Evolutionary conservation across 148 eudicot species (phyloP), one percentile per base, ranked within the genome.

Genomic region (Fallopia convolvulus): DNA sequence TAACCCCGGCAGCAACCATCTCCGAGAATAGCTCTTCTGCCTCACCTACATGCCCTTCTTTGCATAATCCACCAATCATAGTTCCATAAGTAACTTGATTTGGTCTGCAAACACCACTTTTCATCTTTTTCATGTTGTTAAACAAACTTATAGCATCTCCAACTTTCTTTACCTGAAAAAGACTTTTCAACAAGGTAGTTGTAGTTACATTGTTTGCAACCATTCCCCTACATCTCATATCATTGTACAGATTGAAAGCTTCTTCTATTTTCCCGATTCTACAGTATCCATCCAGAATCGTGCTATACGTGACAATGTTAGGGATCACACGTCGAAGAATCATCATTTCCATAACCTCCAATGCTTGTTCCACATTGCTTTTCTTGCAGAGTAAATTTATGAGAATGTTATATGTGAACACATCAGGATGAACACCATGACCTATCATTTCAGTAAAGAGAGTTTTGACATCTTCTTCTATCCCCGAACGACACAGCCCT

Each of bases 221-320:
- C 74, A 74, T 46, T 32, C 49, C 74, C 36, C 55, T 72, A 5
- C 15, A 3, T 20, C 75, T 52, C 83, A 83, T 77, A 14, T 83
- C 81, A 26, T 47, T 55, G 72, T 41, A 83, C 49, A 83, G 72
- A 12, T 39, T 33, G 49, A 83, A 33, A 23, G 83, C 85, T 73
- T 83, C 76, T 15, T 77, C 68, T 21, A 70, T 61, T 21, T 77
- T 77, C 30, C 50, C 47, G 5, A 46, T 42, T 70, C 81, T 80
- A 79, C 78, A 70, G 33, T 58, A 83, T 17, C 85, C 85, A 71
- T 83, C 41, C 11, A 84, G 72, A 44, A 84, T 50, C 18, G 75
- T 58, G 72, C 56, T 81, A 56, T 70, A 84, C 2, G 80, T 81
- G 21, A 50, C 23, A 6, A 52, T 15, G 74, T 76, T 63, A n/a